Evolutionary conservation across 768 basidiomycete species (phyloP).

Genomic region (Termitomyces sp.): DNA sequence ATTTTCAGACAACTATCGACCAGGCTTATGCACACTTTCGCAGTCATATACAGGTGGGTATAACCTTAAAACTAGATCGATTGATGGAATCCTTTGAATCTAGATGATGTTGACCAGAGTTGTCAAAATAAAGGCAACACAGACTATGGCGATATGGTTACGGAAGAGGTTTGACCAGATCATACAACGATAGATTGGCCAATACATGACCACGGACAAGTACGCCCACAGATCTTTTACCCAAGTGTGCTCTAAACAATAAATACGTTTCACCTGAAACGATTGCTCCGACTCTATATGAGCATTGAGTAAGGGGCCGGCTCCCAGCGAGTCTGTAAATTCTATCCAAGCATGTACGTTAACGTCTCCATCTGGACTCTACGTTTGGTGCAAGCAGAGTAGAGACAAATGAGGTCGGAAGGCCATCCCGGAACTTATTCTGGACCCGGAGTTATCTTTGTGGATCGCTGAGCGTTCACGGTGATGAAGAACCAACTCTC

Average conservation of each 20-base stretch:
- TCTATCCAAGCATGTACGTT: not conserved
- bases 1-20: not conserved
- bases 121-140: not conserved
- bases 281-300: not conserved
- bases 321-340: not conserved
- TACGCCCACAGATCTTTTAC: not conserved
- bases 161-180: not conserved
- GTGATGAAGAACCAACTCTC: not conserved
- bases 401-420: not conserved
- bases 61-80: not conserved
- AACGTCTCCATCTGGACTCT: too few relatives aligned
- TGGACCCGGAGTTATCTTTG: not conserved
- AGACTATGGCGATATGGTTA: not conserved
- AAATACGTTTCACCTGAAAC: not conserved
- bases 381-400: not conserved
- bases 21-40: not conserved
- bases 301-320: not conserved
- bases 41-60: not conserved
- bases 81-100: not conserved
- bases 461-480: not conserved
- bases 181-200: not conserved
- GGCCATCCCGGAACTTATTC: not conserved
- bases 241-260: not conserved
- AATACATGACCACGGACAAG: not conserved
- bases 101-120: not conserved